A percentile compares a stretch with the other conserved stretches of the same genome.
phyloP scores from a whole-genome alignment of 2,329 filamentous ascomycete genomes.

The Purpureocillium lavendulum region DNA sequence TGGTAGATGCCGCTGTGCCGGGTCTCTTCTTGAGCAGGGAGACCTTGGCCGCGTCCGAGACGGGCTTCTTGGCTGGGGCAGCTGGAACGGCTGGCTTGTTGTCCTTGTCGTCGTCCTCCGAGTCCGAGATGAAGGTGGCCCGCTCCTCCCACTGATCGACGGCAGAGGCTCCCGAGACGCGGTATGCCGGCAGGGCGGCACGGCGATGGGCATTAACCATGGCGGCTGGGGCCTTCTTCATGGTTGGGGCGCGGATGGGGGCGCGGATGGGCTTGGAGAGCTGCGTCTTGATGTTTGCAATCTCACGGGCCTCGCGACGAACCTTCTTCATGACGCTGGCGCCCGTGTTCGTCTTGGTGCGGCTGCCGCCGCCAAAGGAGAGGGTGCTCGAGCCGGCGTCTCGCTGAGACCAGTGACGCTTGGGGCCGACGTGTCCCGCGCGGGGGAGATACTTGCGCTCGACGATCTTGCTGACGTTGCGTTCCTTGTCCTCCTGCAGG shows the following conservation, averaged over 20 bases:
- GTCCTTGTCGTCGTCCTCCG: constrained; percentile 20
- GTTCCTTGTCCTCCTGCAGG: constrained; percentile 48
- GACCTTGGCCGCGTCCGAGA: constrained; percentile 2
- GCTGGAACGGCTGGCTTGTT: neutral
- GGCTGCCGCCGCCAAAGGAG: constrained; percentile 37
- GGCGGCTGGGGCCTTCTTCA: constrained; percentile 40
- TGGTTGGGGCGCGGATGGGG: constrained; percentile 25
- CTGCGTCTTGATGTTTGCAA: constrained; percentile 37
- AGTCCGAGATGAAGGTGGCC: constrained; percentile 32
- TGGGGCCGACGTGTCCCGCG: constrained; percentile 23
- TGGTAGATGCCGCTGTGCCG: constrained; percentile 1
- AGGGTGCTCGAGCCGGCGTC: constrained; percentile 23
- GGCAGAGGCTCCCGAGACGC: constrained; percentile 13
- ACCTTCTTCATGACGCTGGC: constrained; percentile 49
- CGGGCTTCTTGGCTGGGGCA: constrained; percentile 5
- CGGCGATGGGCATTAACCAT: constrained; percentile 47
- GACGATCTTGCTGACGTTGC: constrained; percentile 50
- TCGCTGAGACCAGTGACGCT: constrained; percentile 17
- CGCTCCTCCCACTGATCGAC: constrained; percentile 23
- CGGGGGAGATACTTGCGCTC: constrained; percentile 38
- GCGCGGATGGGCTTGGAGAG: constrained; percentile 25
- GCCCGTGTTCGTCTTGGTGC: constrained; percentile 42
- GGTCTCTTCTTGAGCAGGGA: constrained; percentile 14
- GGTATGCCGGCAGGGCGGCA: constrained; percentile 27
- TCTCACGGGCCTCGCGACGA: constrained; percentile 46